Percentiles rank a stretch among this genome's conserved stretches.
Evolutionary conservation across 1,284 basidiomycete species (phyloP).

Genomic region (Ustilago hordei): DNA sequence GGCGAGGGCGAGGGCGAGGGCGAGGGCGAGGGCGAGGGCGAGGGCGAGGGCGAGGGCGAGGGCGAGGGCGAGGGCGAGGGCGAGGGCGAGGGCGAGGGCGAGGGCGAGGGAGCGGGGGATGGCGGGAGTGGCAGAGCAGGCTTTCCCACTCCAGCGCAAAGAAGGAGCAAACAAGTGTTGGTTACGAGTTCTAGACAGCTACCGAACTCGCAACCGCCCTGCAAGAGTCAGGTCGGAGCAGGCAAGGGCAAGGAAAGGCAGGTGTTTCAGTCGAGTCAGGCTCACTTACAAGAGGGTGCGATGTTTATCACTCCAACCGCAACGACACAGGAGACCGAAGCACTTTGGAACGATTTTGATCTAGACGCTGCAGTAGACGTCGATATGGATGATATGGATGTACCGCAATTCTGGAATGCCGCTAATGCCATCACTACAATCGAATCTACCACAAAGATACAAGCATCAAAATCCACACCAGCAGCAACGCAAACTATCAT

Average conservation of each 20-base stretch:
- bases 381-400: neutral
- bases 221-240: neutral
- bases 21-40: no score
- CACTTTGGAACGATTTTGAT: conserved; percentile 26
- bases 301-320: neutral
- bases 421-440: neutral
- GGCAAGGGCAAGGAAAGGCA: neutral
- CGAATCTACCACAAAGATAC: neutral
- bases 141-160: conserved; percentile 38
- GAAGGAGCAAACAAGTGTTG: neutral
- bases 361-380: conserved; percentile 17
- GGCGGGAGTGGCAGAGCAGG: neutral
- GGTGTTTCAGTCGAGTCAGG: neutral
- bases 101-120: neutral
- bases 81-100: no score
- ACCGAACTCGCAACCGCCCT: neutral
- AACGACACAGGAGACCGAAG: neutral
- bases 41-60: no score
- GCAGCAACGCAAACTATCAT: neutral
- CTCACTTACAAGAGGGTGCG: neutral
- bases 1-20: no score
- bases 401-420: neutral
- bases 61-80: no score
- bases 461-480: neutral
- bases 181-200: conserved; percentile 2